Conservation (phyloP, 2,329 filamentous ascomycete genomes). For the Macroventuria anomochaeta region DNA sequence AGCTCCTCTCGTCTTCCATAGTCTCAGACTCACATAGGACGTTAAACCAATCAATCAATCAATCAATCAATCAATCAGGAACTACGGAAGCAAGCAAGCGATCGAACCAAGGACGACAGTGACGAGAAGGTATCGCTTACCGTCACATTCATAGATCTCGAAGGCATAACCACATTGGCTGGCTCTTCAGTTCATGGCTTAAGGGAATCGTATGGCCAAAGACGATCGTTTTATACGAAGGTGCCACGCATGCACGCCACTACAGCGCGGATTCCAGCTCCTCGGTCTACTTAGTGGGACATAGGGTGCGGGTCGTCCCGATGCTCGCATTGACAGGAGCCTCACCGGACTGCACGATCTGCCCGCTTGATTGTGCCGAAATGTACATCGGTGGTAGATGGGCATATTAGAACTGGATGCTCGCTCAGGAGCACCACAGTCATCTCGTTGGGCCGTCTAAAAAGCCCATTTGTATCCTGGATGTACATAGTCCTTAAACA, state of each 20-base stretch:
- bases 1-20: no score
- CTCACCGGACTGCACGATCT: slow-evolving; percentile 7
- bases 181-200: neutral
- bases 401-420: neutral
- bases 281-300: slow-evolving; percentile 2
- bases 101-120: neutral
- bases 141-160: no score
- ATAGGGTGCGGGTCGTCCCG: slow-evolving; percentile 13
- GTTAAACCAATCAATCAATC: no score
- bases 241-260: slow-evolving; percentile 1
- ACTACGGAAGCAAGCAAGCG: slow-evolving; percentile 1
- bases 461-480: neutral
- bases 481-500: neutral
- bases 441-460: neutral
- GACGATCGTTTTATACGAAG: neutral
- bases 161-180: neutral
- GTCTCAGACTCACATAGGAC: no score
- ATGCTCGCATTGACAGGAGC: slow-evolving; percentile 2
- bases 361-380: neutral
- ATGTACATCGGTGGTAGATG: neutral
- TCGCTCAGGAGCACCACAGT: no score
- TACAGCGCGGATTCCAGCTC: slow-evolving; percentile 3
- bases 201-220: neutral
- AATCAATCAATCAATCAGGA: no score
- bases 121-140: neutral